Evolutionary conservation across 768 basidiomycete genomes (phyloP).

Genomic region (Sistotremastrum niveocremeum): DNA sequence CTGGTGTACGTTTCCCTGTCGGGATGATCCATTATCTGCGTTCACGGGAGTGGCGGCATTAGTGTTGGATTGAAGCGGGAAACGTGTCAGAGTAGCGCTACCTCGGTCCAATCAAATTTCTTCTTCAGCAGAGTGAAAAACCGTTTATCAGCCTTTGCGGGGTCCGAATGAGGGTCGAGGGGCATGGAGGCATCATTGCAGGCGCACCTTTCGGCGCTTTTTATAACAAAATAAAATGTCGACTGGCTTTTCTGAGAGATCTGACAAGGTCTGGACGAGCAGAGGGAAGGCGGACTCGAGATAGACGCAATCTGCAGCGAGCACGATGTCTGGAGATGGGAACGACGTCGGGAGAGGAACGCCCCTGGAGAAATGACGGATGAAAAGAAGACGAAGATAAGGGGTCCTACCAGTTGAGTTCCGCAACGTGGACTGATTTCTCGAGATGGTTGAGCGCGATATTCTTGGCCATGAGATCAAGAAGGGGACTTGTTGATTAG

Average conservation of each 20-base stretch:
- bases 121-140: conserved; percentile 76
- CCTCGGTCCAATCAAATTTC: conserved; percentile 60
- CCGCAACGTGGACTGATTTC: conserved; percentile 39
- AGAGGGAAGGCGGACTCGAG: conserved; percentile 88
- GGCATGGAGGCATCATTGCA: neutral
- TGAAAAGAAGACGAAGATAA: conserved; percentile 2
- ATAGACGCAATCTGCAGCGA: conserved; percentile 93
- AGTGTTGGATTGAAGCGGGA: neutral
- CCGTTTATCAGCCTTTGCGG: conserved; percentile 64
- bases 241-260: conserved; percentile 28
- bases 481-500: conserved; percentile 40
- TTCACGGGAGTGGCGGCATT: neutral
- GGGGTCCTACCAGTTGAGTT: conserved; percentile 65
- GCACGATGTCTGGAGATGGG: conserved; percentile 50
- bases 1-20: conserved; percentile 38
- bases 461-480: conserved; percentile 70
- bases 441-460: conserved; percentile 49
- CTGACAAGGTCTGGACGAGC: conserved; percentile 63
- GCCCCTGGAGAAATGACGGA: conserved; percentile 38
- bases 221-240: conserved; percentile 81
- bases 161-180: neutral
- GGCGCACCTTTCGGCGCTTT: conserved; percentile 70
- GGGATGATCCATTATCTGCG: conserved; percentile 53
- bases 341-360: conserved; percentile 31
- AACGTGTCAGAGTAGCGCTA: conserved; percentile 14